phyloP scores from a whole-genome alignment of 768 basidiomycete species.

The Serendipita sp. region DNA sequence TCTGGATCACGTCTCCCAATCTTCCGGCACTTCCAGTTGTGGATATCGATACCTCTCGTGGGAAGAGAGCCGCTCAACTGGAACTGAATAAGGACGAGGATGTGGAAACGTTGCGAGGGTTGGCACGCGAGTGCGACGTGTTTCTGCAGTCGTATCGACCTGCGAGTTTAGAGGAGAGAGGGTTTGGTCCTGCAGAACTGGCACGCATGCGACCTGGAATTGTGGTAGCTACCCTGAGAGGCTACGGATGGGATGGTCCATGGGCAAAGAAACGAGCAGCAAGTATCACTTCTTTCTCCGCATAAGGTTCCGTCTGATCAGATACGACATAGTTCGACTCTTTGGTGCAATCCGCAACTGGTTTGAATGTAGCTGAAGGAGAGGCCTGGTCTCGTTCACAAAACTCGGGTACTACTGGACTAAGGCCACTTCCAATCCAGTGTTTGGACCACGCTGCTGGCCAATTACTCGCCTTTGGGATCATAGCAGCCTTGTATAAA shows the following conservation, averaged over 20 bases:
- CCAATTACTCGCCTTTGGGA: constrained; percentile 41
- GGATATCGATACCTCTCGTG: constrained; percentile 43
- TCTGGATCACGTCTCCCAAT: constrained; percentile 36
- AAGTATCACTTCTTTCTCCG: constrained; percentile 9
- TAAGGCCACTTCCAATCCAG: constrained; percentile 34
- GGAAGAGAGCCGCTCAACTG: constrained; percentile 46
- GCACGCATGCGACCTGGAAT: constrained; percentile 27
- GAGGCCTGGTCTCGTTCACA: constrained; percentile 22
- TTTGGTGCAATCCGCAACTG: constrained; percentile 43
- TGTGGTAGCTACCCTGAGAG: constrained; percentile 36
- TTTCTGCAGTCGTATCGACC: constrained; percentile 49
- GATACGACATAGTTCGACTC: constrained; percentile 37
- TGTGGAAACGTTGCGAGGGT: constrained; percentile 18
- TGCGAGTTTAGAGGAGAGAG: constrained; percentile 29
- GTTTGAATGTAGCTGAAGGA: constrained; percentile 42
- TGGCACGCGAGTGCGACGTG: constrained; percentile 32
- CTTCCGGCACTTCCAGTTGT: constrained; percentile 34
- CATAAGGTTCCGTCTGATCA: background rate
- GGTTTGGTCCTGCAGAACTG: constrained; percentile 30
- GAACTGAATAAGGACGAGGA: constrained; percentile 26
- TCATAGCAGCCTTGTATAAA: constrained; percentile 36
- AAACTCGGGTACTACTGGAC: constrained; percentile 9
- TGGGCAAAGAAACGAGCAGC: constrained; percentile 40
- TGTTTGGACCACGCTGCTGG: constrained; percentile 44
- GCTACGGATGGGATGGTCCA: constrained; percentile 42